phyloP scores from a whole-genome alignment of 345 rosid species.

The Arabidopsis suecica region DNA sequence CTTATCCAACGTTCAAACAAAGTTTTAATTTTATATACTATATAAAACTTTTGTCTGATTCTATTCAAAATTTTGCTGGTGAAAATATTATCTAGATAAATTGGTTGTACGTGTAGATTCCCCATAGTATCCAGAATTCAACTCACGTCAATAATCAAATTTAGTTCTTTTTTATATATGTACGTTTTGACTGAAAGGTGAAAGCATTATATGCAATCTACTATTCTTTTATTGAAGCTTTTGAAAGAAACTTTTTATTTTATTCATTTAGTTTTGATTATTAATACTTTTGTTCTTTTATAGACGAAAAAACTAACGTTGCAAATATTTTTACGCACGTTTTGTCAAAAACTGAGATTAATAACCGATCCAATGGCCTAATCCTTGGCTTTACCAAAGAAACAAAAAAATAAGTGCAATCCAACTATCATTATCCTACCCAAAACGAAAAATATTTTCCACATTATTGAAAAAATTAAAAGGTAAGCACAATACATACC shows the following conservation, averaged over 20 bases:
- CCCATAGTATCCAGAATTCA: neutral
- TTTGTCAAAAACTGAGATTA: neutral
- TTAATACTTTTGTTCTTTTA: neutral
- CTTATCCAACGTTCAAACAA: constrained; percentile 31
- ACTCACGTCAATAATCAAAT: neutral
- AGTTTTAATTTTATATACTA: neutral
- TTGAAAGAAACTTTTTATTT: neutral
- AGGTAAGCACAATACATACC: constrained; percentile 13
- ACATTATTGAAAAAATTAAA: neutral
- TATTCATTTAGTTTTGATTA: neutral
- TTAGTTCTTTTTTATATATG: neutral
- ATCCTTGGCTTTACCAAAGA: neutral
- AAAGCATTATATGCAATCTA: neutral
- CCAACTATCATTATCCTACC: neutral
- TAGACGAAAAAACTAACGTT: neutral
- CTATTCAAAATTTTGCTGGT: neutral
- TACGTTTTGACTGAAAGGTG: neutral
- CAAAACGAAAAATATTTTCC: neutral
- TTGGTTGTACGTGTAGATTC: constrained; percentile 1
- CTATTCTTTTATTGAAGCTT: neutral
- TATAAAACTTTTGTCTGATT: constrained; percentile 8
- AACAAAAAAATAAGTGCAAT: constrained; percentile 1
- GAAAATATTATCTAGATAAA: constrained; percentile 1
- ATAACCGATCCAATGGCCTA: neutral
- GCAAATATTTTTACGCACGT: neutral